A percentile compares a stretch with the other conserved stretches of the same genome.
These are phyloP conservation scores for Populus nigra DNA, from an alignment of 345 rosid genomes.

Conservation along the genomic window DNA sequence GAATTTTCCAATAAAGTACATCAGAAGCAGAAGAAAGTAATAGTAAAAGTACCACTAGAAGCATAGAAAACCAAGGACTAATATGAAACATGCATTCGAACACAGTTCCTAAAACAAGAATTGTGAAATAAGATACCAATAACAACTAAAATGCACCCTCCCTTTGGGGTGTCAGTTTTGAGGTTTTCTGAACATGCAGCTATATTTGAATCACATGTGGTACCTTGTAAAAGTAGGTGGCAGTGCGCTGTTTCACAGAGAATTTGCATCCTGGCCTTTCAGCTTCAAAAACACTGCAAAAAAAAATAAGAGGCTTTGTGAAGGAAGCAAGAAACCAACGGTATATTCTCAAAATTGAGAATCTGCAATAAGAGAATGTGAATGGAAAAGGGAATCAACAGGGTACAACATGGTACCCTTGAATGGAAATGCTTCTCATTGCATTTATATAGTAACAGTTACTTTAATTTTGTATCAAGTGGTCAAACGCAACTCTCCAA, in stretches of 20 bases:
- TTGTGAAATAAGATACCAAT: not conserved
- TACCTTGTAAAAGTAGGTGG: constrained; percentile 25
- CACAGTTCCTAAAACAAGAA: not conserved
- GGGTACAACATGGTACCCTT: too few species aligned
- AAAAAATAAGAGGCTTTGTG: not conserved
- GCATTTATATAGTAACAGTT: too few species aligned
- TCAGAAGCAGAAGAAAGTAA: not conserved
- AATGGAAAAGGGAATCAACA: too few species aligned
- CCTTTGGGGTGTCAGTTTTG: not conserved
- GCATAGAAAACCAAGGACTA: not conserved
- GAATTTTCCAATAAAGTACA: not conserved
- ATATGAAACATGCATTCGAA: not conserved
- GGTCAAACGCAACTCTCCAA: too few species aligned
- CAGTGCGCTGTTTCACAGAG: constrained; percentile 5
- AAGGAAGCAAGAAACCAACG: not conserved
- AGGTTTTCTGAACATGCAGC: not conserved
- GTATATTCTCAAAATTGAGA: not conserved
- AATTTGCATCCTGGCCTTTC: constrained; percentile 25
- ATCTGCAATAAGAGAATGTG: not conserved
- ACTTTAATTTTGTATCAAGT: too few species aligned
- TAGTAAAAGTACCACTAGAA: not conserved
- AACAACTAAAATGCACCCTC: not conserved
- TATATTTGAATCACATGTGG: not conserved
- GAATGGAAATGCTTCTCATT: too few species aligned
- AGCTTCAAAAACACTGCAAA: constrained; percentile 22